Conservation (phyloP, 2,329 filamentous ascomycete species). For the Fusarium sp. region DNA sequence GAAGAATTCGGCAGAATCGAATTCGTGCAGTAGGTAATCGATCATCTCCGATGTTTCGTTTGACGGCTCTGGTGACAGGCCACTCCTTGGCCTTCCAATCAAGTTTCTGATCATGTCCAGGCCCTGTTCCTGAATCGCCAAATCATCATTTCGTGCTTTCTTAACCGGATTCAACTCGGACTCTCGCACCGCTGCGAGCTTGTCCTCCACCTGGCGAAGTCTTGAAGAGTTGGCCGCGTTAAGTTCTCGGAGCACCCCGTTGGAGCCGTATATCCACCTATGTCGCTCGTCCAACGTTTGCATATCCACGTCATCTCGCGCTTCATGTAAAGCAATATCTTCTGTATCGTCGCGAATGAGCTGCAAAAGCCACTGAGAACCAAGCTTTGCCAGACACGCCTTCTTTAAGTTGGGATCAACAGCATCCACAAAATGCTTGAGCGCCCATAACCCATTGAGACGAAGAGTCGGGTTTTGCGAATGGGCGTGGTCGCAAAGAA, state of each 20-base stretch:
- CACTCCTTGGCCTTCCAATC: constrained; percentile 69
- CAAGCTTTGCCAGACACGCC: constrained; percentile 79
- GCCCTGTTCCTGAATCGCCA: constrained; percentile 89
- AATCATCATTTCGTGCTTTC: constrained; percentile 79
- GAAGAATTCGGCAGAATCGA: constrained; percentile 80
- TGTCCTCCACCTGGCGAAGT: constrained; percentile 62
- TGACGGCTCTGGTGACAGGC: constrained; percentile 62
- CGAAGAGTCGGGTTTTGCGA: constrained; percentile 82
- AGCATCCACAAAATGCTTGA: constrained; percentile 88
- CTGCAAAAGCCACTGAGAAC: constrained; percentile 81
- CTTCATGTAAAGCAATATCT: constrained; percentile 60
- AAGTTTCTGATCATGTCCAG: constrained; percentile 92
- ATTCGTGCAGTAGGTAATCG: constrained; percentile 79
- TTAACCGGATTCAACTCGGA: constrained; percentile 74
- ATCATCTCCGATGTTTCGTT: constrained; percentile 77
- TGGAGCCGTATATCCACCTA: constrained; percentile 50
- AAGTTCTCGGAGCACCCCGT: constrained; percentile 49
- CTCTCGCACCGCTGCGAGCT: constrained; percentile 66
- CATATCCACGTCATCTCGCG: constrained; percentile 66
- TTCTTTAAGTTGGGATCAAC: constrained; percentile 79
- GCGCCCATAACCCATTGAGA: constrained; percentile 88
- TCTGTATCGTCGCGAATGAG: constrained; percentile 75
- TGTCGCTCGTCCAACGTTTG: constrained; percentile 59
- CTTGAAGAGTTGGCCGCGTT: constrained; percentile 54
- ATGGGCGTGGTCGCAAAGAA: constrained; percentile 85